phyloP scores from a whole-genome alignment of 164 flowering plant species.

The Taxillus chinensis region DNA sequence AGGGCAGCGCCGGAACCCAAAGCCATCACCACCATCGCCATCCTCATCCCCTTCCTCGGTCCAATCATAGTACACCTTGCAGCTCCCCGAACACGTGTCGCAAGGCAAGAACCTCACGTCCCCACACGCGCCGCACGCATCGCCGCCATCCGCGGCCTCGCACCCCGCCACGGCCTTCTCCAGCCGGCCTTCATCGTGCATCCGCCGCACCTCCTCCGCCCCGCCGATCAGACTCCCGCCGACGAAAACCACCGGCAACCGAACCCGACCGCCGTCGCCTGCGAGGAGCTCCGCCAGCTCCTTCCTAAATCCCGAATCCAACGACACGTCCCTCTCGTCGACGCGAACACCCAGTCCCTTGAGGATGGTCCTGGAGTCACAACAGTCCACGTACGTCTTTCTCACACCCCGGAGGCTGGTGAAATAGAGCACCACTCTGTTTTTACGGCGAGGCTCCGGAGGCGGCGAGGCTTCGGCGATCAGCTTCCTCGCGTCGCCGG shows the following conservation, averaged over 20 bases:
- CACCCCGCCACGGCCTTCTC: conserved; percentile 50
- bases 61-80: conserved; percentile 60
- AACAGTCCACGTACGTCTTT: conserved; percentile 87
- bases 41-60: conserved; percentile 14
- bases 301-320: conserved; percentile 76
- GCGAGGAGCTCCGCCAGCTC: conserved; percentile 37
- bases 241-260: conserved; percentile 62
- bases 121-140: conserved; percentile 67
- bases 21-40: conserved; percentile 20
- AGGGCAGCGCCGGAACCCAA: conserved; percentile 10
- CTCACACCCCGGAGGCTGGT: conserved; percentile 87
- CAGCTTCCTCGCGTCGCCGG: conserved; percentile 24
- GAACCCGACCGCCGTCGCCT: conserved; percentile 5
- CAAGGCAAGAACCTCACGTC: conserved; percentile 82
- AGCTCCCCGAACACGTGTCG: conserved; percentile 80
- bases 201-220: conserved; percentile 50
- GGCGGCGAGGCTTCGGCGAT: conserved; percentile 35
- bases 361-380: conserved; percentile 51
- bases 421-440: conserved; percentile 58
- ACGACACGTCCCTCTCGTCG: conserved; percentile 89
- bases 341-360: conserved; percentile 48
- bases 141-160: conserved; percentile 45
- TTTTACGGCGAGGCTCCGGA: conserved; percentile 13
- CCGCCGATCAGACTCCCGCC: conserved; percentile 66
- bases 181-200: conserved; percentile 76